Percentiles rank a stretch among this genome's conserved stretches.
phyloP scores from a whole-genome alignment of 2,329 filamentous ascomycete genomes.

The Diaporthe citriasiana region DNA sequence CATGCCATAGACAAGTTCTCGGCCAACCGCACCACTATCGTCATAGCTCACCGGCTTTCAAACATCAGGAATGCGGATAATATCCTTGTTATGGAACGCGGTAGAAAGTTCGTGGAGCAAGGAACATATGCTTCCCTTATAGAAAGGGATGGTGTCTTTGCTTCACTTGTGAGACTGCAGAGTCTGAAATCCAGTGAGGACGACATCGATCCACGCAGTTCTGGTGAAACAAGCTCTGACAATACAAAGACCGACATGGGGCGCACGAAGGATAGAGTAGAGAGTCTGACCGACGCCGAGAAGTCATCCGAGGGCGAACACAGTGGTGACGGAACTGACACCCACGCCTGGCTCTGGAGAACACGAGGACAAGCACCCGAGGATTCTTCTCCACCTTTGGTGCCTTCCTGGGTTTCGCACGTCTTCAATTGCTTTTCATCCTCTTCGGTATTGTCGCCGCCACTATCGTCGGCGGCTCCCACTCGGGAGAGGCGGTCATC shows the following conservation, averaged over 20 bases:
- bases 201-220: neutral
- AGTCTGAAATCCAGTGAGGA: slow-evolving; percentile 8
- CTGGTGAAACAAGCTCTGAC: neutral
- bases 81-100: slow-evolving; percentile 73
- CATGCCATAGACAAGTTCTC: slow-evolving; percentile 58
- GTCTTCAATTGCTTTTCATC: slow-evolving; percentile 56
- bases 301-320: neutral
- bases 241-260: neutral
- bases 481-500: slow-evolving; percentile 69
- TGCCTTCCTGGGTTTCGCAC: slow-evolving; percentile 41
- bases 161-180: slow-evolving; percentile 32
- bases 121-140: slow-evolving; percentile 74
- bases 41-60: slow-evolving; percentile 74
- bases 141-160: slow-evolving; percentile 41
- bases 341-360: neutral
- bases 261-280: neutral
- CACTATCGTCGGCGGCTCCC: slow-evolving; percentile 68
- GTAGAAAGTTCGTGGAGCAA: slow-evolving; percentile 70
- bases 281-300: neutral
- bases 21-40: slow-evolving; percentile 68
- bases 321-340: neutral
- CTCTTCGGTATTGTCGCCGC: slow-evolving; percentile 64
- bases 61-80: slow-evolving; percentile 74
- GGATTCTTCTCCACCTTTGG: slow-evolving; percentile 22
- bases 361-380: neutral